Base-by-base conservation (phyloP, 2,329 filamentous ascomycete genomes). In the Huntiella abstrusa region DNA sequence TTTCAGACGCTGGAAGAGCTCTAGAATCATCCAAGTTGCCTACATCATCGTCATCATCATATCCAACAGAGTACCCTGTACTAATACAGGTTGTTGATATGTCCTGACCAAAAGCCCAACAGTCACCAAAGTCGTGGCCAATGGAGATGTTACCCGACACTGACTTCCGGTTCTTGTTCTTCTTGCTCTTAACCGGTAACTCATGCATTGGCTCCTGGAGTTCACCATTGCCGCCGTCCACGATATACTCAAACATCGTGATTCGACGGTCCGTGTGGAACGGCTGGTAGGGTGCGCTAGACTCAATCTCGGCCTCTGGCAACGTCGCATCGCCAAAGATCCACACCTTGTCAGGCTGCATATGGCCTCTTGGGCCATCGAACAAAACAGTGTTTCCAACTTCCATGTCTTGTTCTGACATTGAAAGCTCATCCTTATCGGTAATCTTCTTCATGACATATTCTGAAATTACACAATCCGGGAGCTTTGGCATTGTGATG, bases 241-340 rank as follows among this genome's bases (percentile, higher is more conserved):
- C 56, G 10, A 64, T 58, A n/a, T 80, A 83, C 37, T 85, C 71
- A 53, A 77, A 82, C 22, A 95, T 67, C n/a, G 71, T 75, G 39
- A 96, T 83, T 3, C 88, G 76, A 46, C 77, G 74, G 56, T 96
- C 87, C 0, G 87, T 91, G 59, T 96, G 88, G 64, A 96, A 95
- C 1, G 91, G 88, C 56, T 94, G 87, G 55, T 94, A 96, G 2
- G 88, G 85, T 4, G 87, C 83, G 56, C 88, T 95, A 1, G 88
- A 94, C 58, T 98, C 91, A 53, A 94, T 92, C 64, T 95, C 87
- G 4, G 84, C 85, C 52, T 79, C 74, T 1, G 76, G 75, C 48
- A 74, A 87, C 58, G 64, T 81, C 58, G 63, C 83, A 60, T 66
- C 80, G 58, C 66, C 71, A 64, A 55, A 44, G 22, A 16, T 11